Evolutionary conservation across 257 asterid genomes (phyloP), one percentile per base, ranked within the genome.

Genomic region (Solanum infundibuliforme): DNA sequence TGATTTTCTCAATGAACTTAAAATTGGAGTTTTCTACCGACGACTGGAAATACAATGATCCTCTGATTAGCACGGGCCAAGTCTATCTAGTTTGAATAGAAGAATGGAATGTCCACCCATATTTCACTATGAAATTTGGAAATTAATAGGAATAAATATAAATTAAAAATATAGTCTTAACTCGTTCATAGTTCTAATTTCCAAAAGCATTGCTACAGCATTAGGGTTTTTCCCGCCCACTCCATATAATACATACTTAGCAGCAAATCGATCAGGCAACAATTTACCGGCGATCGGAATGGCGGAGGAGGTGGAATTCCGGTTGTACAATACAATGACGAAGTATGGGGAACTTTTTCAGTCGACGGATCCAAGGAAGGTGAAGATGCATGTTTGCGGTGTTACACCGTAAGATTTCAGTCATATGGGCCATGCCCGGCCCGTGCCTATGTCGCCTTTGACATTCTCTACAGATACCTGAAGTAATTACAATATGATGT

Each of bases 361-460:
- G 89, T 93, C 95, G 7, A 91, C 34, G 9, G 91, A 87, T 9
- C 93, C 90, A 36, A 95, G 96, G 23, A 94, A 92, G 87, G 94
- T 94, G 3, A 91, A 93, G 35, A 94, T 94, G 96, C 94, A 95
- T 58, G 79, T 94, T 16, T 95, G 98, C 83, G 98, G 98, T 12
- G 96, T 94, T 23, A 93, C 98, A 66, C 90, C 98, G 1, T 95
- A 94, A 4, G 55, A 46, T 46, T 46, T 46, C 20, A 46, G 55
- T 12, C 60, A 52, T 52, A 5, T 48, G 23, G 23, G 60, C 23
- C 60, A 16, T 16, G 60, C 60, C 60, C 60, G 23, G 7, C 60
- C 23, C 4, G 60, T 52, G 60, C 23, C 8, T 52, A 48, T 14
- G 60, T 5, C 60, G 97, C 97, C 1, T 95, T 94, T 77, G 98